A percentile compares a stretch with the other conserved stretches of the same genome.
Evolutionary conservation across 2,329 filamentous ascomycete genomes (phyloP).

Genomic region (Rhexocercosporidium sp.): DNA sequence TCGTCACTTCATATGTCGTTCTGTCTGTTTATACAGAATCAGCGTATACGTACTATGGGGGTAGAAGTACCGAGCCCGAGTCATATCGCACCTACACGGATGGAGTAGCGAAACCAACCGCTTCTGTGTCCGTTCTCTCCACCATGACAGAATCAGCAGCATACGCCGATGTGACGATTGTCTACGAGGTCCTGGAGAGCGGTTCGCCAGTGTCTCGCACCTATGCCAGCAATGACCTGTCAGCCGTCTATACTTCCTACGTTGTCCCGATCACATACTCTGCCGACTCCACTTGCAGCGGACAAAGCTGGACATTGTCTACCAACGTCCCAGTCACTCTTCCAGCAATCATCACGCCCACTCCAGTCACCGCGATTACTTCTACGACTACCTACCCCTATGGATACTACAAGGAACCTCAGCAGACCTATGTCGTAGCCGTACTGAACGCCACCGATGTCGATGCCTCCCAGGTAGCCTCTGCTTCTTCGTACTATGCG

Average conservation of each 20-base stretch:
- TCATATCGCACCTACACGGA: slow-evolving; percentile 22
- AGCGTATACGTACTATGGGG: slow-evolving; percentile 13
- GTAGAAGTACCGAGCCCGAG: not conserved
- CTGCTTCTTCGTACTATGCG: slow-evolving; percentile 17
- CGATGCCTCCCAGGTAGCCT: slow-evolving; percentile 15
- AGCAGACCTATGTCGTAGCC: slow-evolving; percentile 17
- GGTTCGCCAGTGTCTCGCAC: not conserved
- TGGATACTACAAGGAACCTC: slow-evolving; percentile 9
- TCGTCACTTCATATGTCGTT: slow-evolving; percentile 31
- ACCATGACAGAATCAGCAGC: slow-evolving; percentile 18
- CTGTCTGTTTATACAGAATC: slow-evolving; percentile 25
- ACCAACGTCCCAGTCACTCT: slow-evolving; percentile 29
- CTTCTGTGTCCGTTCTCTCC: slow-evolving; percentile 13
- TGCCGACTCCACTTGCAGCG: slow-evolving; percentile 22
- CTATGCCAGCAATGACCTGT: not conserved
- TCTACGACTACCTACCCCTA: slow-evolving; percentile 21
- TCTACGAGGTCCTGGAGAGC: slow-evolving; percentile 20
- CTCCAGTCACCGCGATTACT: slow-evolving; percentile 12
- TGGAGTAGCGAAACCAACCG: slow-evolving; percentile 14
- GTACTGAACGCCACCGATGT: slow-evolving; percentile 28
- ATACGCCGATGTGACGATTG: slow-evolving; percentile 23
- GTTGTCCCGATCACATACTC: slow-evolving; percentile 29
- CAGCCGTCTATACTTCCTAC: slow-evolving; percentile 5
- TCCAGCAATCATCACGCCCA: slow-evolving; percentile 18
- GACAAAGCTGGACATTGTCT: slow-evolving; percentile 28